Base-by-base conservation (phyloP, 345 rosid species). In the Eucalyptus cloeziana region DNA sequence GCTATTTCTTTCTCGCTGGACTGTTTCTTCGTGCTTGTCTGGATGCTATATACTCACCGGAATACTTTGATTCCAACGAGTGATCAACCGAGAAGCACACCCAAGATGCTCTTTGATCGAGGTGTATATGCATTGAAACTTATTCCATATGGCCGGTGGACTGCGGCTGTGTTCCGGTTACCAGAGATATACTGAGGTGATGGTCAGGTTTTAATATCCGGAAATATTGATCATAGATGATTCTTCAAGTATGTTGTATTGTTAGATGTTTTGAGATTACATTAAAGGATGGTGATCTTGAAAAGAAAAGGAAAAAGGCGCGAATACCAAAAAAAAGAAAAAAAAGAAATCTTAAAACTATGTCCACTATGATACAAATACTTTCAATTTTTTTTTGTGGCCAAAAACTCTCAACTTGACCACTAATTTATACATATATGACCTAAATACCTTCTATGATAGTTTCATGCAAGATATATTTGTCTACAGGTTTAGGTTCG, bases 381-480 rank as follows among this genome's bases (percentile, higher is more conserved):
- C 25, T 54, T 54, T 22, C 27, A 54, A 54, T 22, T 22, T 9
- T 22, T 9, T 24, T 4, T 2, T 52, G 12, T 56, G 4, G 11
- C 8, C 62, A 56, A 56, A 56, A 56, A 22, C 9, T 24, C 12
- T 9, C 9, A 2, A 3, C 24, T 52, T 52, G 4, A 10, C 56
- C 10, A 52, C 24, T 19, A 56, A 24, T 24, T 2, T 56, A 56
- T 22, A 22, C 2, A 54, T 56, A 4, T 4, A 1, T 9, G 30
- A 24, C 2, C 5, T 56, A 56, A 4, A 56, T 56, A 56, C 0
- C 1, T 12, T 24, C 27, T 54, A 54, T 22, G 3, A 51, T 1
- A 22, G 0, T 22, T 54, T 2, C 10, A 4, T 54, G 1, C 2
- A 54, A n/a, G n/a, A n/a, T n/a, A n/a, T n/a, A n/a, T n/a, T n/a